Conservation (phyloP, 2,329 filamentous ascomycete genomes). For the Pestalotiopsis sp. region DNA sequence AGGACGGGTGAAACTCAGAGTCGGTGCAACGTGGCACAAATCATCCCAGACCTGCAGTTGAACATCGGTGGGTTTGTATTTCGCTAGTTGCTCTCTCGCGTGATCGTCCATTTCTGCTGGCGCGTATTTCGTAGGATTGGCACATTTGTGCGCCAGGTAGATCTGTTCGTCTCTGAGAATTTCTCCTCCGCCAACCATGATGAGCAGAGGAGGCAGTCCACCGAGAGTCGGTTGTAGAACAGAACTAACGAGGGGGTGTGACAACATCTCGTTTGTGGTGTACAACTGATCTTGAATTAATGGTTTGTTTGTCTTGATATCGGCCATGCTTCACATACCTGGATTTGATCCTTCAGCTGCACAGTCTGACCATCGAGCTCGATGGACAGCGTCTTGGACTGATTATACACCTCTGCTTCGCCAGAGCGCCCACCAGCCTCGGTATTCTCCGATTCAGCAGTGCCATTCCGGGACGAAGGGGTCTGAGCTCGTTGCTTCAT, state of each 20-base stretch:
- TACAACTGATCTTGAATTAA: conserved; percentile 52
- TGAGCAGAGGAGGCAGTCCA: conserved; percentile 83
- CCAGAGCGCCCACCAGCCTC: conserved; percentile 12
- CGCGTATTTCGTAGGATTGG: conserved; percentile 77
- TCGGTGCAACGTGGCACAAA: conserved; percentile 88
- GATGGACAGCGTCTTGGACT: conserved; percentile 54
- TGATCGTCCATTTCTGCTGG: conserved; percentile 68
- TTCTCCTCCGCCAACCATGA: conserved; percentile 87
- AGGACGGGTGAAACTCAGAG: conserved; percentile 92
- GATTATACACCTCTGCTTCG: conserved; percentile 4
- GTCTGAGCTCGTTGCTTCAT: conserved; percentile 25
- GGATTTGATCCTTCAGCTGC: conserved; percentile 87
- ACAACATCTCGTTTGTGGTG: conserved; percentile 80
- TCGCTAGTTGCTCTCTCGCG: conserved; percentile 60
- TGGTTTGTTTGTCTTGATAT: background rate
- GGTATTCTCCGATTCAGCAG: conserved; percentile 3
- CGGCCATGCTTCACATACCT: conserved; percentile 52
- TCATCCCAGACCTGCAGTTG: conserved; percentile 97
- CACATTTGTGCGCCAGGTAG: conserved; percentile 92
- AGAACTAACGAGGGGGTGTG: conserved; percentile 89
- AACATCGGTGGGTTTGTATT: conserved; percentile 83
- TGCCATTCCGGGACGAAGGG: conserved; percentile 16
- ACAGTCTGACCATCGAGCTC: conserved; percentile 71
- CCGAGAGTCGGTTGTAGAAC: conserved; percentile 86
- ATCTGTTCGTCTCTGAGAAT: conserved; percentile 92